Evolutionary conservation across 2,329 filamentous ascomycete species (phyloP).

Genomic region (Xylariaceae sp.): DNA sequence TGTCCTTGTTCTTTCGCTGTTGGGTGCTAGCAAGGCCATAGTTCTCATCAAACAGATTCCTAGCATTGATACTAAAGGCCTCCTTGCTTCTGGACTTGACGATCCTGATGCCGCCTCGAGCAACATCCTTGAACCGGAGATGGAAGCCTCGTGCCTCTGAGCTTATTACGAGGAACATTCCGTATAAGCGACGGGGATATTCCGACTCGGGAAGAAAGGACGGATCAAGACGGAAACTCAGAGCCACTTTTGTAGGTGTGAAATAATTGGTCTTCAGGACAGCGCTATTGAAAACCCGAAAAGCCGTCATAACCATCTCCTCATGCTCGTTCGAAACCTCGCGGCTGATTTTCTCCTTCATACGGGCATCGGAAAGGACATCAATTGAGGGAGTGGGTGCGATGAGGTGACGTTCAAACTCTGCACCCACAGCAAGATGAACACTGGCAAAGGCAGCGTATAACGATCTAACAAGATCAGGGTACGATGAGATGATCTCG

Average conservation of each 20-base stretch:
- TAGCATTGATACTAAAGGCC: conserved; percentile 92
- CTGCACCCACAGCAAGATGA: conserved; percentile 60
- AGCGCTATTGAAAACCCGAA: conserved; percentile 90
- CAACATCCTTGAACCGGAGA: conserved; percentile 93
- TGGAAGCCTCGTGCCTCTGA: conserved; percentile 97
- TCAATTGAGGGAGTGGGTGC: conserved; percentile 56
- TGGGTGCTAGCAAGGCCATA: conserved; percentile 98
- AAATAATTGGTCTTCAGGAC: conserved; percentile 97
- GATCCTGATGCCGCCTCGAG: conserved; percentile 94
- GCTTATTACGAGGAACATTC: conserved; percentile 98
- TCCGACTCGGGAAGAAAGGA: conserved; percentile 85
- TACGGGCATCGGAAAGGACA: conserved; percentile 69
- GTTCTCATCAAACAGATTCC: conserved; percentile 97
- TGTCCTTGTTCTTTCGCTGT: conserved; percentile 99
- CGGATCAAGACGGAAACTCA: conserved; percentile 92
- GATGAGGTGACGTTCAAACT: conserved; percentile 47
- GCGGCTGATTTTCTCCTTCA: conserved; percentile 73
- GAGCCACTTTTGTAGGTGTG: conserved; percentile 94
- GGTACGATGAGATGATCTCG: conserved; percentile 92
- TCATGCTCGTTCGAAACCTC: conserved; percentile 92
- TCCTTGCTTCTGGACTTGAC: conserved; percentile 97
- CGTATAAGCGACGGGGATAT: conserved; percentile 89
- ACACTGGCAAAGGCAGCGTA: conserved; percentile 90
- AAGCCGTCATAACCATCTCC: conserved; percentile 95
- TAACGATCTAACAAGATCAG: conserved; percentile 76